Conservation (phyloP, 2,329 filamentous ascomycete genomes). For the Sporothrix sp. region DNA sequence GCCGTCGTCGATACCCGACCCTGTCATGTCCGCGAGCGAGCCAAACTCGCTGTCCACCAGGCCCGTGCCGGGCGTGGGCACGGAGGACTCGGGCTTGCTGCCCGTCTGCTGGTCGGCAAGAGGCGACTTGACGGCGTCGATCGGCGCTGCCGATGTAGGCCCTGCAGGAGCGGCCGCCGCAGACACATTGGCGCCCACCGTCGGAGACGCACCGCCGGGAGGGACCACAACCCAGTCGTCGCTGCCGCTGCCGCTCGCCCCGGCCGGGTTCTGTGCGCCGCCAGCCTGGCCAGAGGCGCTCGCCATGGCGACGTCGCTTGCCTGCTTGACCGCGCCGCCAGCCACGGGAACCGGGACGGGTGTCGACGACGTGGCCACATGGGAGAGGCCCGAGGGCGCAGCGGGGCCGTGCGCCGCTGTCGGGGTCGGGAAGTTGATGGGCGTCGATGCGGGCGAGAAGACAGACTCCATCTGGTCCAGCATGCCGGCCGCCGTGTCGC, state of each 20-base stretch:
- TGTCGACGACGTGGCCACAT: constrained; percentile 47
- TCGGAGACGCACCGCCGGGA: constrained; percentile 42
- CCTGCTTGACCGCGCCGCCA: constrained; percentile 26
- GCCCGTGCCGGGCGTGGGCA: constrained; percentile 32
- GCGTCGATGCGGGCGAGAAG: constrained; percentile 50
- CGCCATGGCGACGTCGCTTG: constrained; percentile 40
- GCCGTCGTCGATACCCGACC: constrained; percentile 58
- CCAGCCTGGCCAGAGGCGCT: constrained; percentile 29
- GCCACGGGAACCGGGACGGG: constrained; percentile 40
- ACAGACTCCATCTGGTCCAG: constrained; percentile 60
- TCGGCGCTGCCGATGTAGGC: neutral
- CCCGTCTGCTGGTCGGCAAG: constrained; percentile 18
- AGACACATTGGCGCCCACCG: neutral
- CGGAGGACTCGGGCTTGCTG: constrained; percentile 33
- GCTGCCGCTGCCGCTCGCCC: constrained; percentile 28
- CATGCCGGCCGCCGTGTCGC: constrained; percentile 52
- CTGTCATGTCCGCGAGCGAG: constrained; percentile 56
- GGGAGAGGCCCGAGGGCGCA: constrained; percentile 37
- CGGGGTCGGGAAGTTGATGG: constrained; percentile 50
- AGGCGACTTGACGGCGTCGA: too few species aligned
- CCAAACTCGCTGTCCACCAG: constrained; percentile 44
- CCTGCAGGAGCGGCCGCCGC: neutral
- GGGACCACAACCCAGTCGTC: constrained; percentile 71
- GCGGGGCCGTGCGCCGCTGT: constrained; percentile 36
- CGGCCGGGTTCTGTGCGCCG: constrained; percentile 28